Evolutionary conservation across 495 filamentous ascomycete genomes (phyloP), one percentile per base, ranked within the genome.

Genomic region (Aeminium ludgeri): DNA sequence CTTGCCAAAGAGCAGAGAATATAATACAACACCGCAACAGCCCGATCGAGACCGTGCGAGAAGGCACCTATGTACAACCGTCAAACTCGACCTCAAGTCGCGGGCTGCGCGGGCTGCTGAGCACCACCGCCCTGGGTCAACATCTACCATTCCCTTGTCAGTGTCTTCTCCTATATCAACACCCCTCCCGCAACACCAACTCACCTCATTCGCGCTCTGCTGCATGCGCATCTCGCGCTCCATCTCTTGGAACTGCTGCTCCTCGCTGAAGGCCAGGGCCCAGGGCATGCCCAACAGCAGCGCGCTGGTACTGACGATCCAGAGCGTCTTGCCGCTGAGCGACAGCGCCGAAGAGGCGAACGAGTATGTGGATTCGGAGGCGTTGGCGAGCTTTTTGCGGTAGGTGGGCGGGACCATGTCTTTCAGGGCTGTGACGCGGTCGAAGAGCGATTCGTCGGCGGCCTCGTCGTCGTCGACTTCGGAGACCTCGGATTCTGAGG

Each of bases 161-260:
- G n/a, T 30, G 28, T 30, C 28, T 30, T 30, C n/a, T 30, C n/a
- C 28, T 30, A 7, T 7, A 30, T 7, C 28, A 30, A 30, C 7
- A 30, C 8, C 28, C 28, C 8, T 7, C 28, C 8, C 7, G 28
- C 28, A 30, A 19, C 11, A 32, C 6, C 29, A 41, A 67, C 71
- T 53, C 60, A 77, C 74, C 64, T 78, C 72, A 54, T 73, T 73
- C 43, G 69, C 81, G 59, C 76, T 73, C 69, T 83, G 74, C 54
- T 82, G 73, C 81, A 92, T 87, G 60, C 78, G 75, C 76, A 86
- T 80, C 68, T 95, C 87, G 62, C 81, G 76, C 73, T 96, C 89
- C 84, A 89, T 85, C 69, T 94, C 87, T 44, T 82, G 65, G 55
- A 89, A 71, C 67, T 91, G 78, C 69, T 95, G 86, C 63, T 99